These are phyloP conservation scores for Aspergillus clavatus DNA, from an alignment of 2,329 filamentous ascomycete species.

Conservation along the genomic window DNA sequence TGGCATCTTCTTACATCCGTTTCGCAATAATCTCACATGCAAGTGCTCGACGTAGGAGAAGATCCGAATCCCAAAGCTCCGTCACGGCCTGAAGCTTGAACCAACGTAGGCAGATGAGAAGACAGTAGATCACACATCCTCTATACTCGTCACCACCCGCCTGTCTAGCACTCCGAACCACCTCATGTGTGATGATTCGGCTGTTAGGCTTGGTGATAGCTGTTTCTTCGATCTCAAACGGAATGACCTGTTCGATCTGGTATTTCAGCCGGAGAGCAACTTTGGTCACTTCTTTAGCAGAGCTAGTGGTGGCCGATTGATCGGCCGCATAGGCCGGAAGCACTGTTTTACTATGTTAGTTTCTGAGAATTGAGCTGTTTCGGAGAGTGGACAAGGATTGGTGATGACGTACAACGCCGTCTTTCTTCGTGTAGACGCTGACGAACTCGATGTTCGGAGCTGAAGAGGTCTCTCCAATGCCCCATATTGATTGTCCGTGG, in stretches of 20 bases:
- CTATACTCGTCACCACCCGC: constrained; percentile 71
- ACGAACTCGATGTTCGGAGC: constrained; percentile 21
- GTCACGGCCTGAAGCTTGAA: constrained; percentile 72
- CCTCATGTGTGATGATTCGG: constrained; percentile 72
- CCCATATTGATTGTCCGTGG: constrained; percentile 28
- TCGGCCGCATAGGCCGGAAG: constrained; percentile 40
- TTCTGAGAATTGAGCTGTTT: constrained; percentile 8
- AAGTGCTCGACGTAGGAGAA: constrained; percentile 71
- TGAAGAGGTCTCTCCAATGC: constrained; percentile 35
- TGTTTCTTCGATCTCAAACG: constrained; percentile 78
- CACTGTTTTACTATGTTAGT: constrained; percentile 28
- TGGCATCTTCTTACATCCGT: constrained; percentile 44
- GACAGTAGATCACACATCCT: constrained; percentile 76
- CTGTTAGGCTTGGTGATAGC: constrained; percentile 76
- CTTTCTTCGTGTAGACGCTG: constrained; percentile 35
- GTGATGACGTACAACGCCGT: constrained; percentile 37
- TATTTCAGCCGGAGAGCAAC: constrained; percentile 85
- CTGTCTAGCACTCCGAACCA: constrained; percentile 73
- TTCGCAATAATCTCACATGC: constrained; percentile 94
- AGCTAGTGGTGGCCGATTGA: constrained; percentile 57
- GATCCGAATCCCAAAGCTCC: constrained; percentile 88
- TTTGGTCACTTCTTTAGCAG: constrained; percentile 77
- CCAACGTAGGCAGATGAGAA: constrained; percentile 69
- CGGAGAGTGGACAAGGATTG: constrained; percentile 2
- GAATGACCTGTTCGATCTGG: constrained; percentile 81